These are phyloP conservation scores for Trypanosoma avium DNA, from an alignment of 208 protist genomes.

Conservation along the genomic window DNA sequence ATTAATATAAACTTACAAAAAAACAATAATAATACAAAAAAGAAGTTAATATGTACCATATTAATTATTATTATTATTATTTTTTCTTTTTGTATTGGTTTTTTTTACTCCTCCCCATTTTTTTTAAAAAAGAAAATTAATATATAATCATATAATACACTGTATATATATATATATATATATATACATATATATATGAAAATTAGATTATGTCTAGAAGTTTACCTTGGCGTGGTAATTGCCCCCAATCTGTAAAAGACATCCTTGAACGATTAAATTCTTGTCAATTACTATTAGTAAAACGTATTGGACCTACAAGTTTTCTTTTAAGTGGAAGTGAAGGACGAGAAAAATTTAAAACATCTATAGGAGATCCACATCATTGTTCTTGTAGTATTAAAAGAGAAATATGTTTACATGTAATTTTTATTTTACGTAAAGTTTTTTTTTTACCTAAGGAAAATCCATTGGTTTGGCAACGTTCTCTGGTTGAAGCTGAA, in stretches of 20 bases:
- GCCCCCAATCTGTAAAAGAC: slow-evolving; percentile 15
- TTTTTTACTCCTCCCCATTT: no score
- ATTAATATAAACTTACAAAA: not conserved
- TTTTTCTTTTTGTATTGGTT: no score
- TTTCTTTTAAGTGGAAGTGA: slow-evolving; percentile 32
- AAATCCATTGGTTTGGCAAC: slow-evolving; percentile 72
- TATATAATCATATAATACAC: not conserved
- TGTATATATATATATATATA: not conserved
- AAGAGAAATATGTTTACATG: slow-evolving; percentile 63
- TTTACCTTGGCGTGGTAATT: slow-evolving; percentile 24
- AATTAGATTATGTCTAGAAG: slow-evolving; percentile 28
- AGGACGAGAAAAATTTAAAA: slow-evolving; percentile 30
- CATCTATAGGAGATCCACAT: slow-evolving; percentile 59
- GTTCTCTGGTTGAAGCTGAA: slow-evolving; percentile 54
- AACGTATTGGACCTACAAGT: slow-evolving; percentile 31
- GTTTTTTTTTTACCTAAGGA: slow-evolving; percentile 34
- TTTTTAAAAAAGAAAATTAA: not conserved
- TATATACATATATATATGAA: not conserved
- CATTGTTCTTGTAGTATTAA: slow-evolving; percentile 44
- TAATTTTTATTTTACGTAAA: slow-evolving; percentile 58
- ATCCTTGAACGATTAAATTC: slow-evolving; percentile 18
- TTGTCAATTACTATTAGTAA: slow-evolving; percentile 29
- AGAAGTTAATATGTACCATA: no score
- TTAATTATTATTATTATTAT: no score
- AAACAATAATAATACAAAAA: no score